Percentiles rank a stretch among this genome's conserved stretches.
phyloP scores from a whole-genome alignment of 2,329 filamentous ascomycete species.

The Xenoacremonium recifei region DNA sequence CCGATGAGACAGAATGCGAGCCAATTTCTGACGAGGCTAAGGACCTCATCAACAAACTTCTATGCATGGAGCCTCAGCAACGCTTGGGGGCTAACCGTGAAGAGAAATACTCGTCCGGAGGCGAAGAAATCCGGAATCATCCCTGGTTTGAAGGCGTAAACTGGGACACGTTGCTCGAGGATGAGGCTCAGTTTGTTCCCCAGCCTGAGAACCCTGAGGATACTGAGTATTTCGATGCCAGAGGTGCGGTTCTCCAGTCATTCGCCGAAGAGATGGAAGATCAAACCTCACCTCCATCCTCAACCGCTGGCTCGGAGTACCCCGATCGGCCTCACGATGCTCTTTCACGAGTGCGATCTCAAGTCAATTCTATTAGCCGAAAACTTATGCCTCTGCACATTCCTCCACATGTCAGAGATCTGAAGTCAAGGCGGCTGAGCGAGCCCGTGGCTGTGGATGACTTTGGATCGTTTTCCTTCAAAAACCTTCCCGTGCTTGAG shows the following conservation, averaged over 20 bases:
- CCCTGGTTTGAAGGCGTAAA: slow-evolving; percentile 84
- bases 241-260: slow-evolving; percentile 86
- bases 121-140: slow-evolving; percentile 86
- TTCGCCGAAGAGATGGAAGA: slow-evolving; percentile 96
- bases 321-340: slow-evolving; percentile 91
- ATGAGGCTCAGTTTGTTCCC: slow-evolving; percentile 94
- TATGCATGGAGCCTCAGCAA: slow-evolving; percentile 79
- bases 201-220: slow-evolving; percentile 92
- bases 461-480: slow-evolving; percentile 95
- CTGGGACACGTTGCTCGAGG: slow-evolving; percentile 89
- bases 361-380: slow-evolving; percentile 83
- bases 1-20: slow-evolving; percentile 74
- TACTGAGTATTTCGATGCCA: slow-evolving; percentile 94
- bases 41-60: slow-evolving; percentile 88
- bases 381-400: slow-evolving; percentile 95
- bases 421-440: slow-evolving; percentile 82
- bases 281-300: slow-evolving; percentile 70
- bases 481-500: slow-evolving; percentile 92
- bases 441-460: slow-evolving; percentile 88
- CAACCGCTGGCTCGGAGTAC: slow-evolving; percentile 72
- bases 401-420: slow-evolving; percentile 90
- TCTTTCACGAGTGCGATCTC: slow-evolving; percentile 81
- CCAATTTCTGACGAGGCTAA: slow-evolving; percentile 80
- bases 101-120: slow-evolving; percentile 79
- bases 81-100: slow-evolving; percentile 83